Conservation (phyloP, 2,329 filamentous ascomycete species). For the Epichloe aotearoae region DNA sequence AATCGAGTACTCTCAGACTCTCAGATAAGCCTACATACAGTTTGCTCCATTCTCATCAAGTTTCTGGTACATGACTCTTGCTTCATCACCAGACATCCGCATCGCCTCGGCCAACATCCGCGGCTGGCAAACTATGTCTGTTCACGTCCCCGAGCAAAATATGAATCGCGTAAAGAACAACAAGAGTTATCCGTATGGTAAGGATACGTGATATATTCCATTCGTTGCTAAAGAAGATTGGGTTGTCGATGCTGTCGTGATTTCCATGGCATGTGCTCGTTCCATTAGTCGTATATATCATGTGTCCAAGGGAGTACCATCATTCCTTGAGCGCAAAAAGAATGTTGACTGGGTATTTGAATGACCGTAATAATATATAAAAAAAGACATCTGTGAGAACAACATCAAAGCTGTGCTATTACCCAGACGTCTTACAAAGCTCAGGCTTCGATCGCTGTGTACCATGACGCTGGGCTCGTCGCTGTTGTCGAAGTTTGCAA, state of each 20-base stretch:
- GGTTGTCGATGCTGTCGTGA: neutral
- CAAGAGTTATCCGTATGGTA: neutral
- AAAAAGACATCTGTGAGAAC: neutral
- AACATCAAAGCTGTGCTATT: too few species aligned
- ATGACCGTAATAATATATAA: neutral
- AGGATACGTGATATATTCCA: neutral
- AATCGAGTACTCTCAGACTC: neutral
- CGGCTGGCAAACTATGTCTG: too few species aligned
- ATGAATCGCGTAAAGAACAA: neutral
- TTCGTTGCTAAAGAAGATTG: neutral
- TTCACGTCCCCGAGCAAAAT: too few species aligned
- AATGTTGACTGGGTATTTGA: neutral
- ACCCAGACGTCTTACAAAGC: neutral
- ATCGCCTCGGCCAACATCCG: too few species aligned
- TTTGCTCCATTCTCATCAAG: too few species aligned
- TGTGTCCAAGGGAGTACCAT: neutral
- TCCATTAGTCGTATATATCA: neutral
- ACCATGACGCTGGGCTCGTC: slow-evolving; percentile 18
- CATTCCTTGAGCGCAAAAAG: neutral
- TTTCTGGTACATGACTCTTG: too few species aligned
- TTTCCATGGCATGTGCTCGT: neutral
- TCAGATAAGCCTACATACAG: too few species aligned
- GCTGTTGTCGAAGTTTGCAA: slow-evolving; percentile 31
- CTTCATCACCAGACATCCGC: too few species aligned
- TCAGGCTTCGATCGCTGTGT: slow-evolving; percentile 2